Conservation (phyloP, 805 yeast species). For the Kregervanrija delftensis region DNA sequence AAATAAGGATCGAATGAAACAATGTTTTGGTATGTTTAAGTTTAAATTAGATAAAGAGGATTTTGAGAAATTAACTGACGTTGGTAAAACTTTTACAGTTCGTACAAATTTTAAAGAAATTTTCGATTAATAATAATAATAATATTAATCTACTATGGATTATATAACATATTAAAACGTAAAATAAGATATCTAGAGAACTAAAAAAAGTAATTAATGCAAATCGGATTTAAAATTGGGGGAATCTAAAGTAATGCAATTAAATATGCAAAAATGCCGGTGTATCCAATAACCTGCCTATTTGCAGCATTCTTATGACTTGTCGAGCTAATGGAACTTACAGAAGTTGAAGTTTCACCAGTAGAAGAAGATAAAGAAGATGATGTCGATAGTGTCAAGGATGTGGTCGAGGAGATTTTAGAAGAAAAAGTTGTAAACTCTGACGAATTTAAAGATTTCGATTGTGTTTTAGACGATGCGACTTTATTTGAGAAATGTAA, state of each 20-base stretch:
- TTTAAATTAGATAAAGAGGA: slow-evolving; percentile 50
- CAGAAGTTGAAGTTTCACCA: slow-evolving; percentile 1
- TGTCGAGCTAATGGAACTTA: slow-evolving; percentile 5
- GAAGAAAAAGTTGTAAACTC: slow-evolving; percentile 1
- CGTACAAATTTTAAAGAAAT: slow-evolving; percentile 3
- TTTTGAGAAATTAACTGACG: slow-evolving; percentile 32
- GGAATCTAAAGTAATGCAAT: slow-evolving; percentile 6
- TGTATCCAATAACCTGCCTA: slow-evolving; percentile 3
- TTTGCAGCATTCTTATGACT: slow-evolving; percentile 6
- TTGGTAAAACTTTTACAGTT: slow-evolving; percentile 29
- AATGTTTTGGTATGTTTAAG: slow-evolving; percentile 47
- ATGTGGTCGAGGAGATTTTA: background rate
- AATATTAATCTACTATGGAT: no score
- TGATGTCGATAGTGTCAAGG: background rate
- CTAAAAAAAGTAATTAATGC: no score
- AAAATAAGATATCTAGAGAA: no score
- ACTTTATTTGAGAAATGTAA: background rate
- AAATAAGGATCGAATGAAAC: slow-evolving; percentile 46
- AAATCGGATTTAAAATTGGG: background rate
- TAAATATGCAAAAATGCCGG: slow-evolving; percentile 2
- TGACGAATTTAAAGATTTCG: background rate
- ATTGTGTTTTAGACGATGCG: background rate
- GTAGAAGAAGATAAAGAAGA: background rate
- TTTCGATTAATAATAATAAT: slow-evolving; percentile 1
- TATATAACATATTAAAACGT: no score